Evolutionary conservation across 345 rosid species (phyloP).

Genomic region (Streptanthus diversifolius): DNA sequence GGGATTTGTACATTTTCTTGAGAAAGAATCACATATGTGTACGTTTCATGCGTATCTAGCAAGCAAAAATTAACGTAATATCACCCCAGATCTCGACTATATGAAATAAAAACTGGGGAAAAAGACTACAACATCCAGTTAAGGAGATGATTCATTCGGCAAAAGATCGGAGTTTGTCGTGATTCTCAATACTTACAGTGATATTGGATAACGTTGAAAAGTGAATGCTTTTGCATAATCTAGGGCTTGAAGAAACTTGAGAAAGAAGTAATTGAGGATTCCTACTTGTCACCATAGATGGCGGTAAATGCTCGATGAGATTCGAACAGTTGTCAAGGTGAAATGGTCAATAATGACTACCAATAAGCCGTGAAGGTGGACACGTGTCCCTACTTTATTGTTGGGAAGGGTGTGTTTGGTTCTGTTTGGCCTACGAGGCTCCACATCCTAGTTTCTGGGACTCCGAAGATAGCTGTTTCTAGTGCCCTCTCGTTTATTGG

Average conservation of each 20-base stretch:
- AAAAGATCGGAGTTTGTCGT: too few relatives aligned
- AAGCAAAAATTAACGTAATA: neutral
- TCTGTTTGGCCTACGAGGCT: neutral
- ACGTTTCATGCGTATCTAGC: neutral
- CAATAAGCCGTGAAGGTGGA: neutral
- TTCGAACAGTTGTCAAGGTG: neutral
- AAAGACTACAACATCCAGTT: neutral
- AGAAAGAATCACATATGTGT: slow-evolving; percentile 26
- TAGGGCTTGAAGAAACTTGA: slow-evolving; percentile 19
- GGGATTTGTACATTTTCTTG: slow-evolving; percentile 68
- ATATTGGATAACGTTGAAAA: neutral
- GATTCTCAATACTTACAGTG: neutral
- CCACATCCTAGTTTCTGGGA: too few relatives aligned
- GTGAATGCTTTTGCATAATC: neutral
- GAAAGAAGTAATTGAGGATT: slow-evolving; percentile 18
- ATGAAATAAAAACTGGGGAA: neutral
- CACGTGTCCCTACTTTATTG: neutral
- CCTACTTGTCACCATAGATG: neutral
- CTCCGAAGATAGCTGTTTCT: too few relatives aligned
- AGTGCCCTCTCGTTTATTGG: neutral
- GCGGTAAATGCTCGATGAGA: neutral
- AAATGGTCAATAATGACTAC: neutral
- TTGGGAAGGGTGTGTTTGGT: neutral
- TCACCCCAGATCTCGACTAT: slow-evolving; percentile 14
- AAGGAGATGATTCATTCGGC: too few relatives aligned